Conservation (phyloP, 257 asterid species). For the Leptodermis oblonga region DNA sequence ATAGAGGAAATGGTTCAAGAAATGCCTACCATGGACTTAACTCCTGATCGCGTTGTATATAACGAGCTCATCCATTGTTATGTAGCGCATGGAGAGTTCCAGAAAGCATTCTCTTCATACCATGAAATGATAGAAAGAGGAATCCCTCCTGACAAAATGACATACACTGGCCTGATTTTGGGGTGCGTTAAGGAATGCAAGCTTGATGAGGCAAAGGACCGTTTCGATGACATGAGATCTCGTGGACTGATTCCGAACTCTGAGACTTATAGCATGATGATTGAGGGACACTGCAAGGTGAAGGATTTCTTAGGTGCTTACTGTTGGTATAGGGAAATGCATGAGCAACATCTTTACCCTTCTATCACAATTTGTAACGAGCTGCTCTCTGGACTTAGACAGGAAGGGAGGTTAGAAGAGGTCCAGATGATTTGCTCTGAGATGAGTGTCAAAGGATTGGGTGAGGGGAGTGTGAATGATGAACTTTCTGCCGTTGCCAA, state of each 20-base stretch:
- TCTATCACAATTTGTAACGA: no score
- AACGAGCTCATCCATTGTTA: conserved; percentile 62
- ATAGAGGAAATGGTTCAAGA: conserved; percentile 54
- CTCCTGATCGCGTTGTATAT: conserved; percentile 56
- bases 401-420: no score
- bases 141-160: conserved; percentile 49
- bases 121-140: no score
- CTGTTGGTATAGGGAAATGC: conserved; percentile 55
- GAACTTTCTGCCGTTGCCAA: conserved; percentile 6
- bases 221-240: conserved; percentile 44
- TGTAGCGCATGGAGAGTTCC: conserved; percentile 35
- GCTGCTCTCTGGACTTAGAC: no score
- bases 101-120: conserved; percentile 37
- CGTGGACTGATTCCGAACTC: conserved; percentile 47
- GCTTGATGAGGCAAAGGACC: conserved; percentile 40
- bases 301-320: conserved; percentile 53
- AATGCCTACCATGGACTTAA: conserved; percentile 40
- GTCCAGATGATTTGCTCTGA: no score
- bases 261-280: conserved; percentile 43
- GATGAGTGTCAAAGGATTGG: no score
- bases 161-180: conserved; percentile 60
- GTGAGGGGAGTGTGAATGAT: conserved; percentile 10
- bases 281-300: conserved; percentile 57
- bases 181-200: conserved; percentile 47
- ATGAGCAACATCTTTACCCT: no score